Base-by-base conservation (phyloP, 2,329 filamentous ascomycete species). In the Exophiala mesophila region DNA sequence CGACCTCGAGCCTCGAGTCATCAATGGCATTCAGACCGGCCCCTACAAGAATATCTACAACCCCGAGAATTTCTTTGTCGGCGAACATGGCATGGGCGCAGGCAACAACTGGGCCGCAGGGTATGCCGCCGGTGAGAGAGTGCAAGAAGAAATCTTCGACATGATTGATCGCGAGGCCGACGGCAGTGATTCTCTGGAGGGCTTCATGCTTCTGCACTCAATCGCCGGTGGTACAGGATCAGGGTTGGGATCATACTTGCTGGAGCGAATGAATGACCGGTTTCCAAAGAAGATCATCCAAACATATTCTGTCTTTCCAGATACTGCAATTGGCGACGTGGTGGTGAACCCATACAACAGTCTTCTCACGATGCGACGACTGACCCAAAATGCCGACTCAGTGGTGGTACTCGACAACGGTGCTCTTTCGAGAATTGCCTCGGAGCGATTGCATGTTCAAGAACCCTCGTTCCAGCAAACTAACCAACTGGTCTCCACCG, bases 271-370 rank as follows among this genome's bases (percentile, higher is more conserved):
- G 64, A 98, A 98, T 64, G 92, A 98, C 65, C 79, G 89, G 36
- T 98, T 97, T 57, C 92, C 94, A 24, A 98, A 98, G 70, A 98
- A 98, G 73, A 81, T 98, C 53, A 96, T 98, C 44, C 92, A 98
- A 69, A 97, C 92, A 30, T 98, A 98, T 67, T 97, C 90, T 0
- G 94, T 98, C 39, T 98, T 98, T 58, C 90, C 92, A 2, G 92
- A 97, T 63, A 94, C 86, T 0, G 87, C 87, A 47, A 88, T 85
- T 55, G 78, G 82, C 41, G 88, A 97, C 61, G 90, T 98, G 16
- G 90, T 98, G 8, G 92, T 98, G 16, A 92, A 98, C 60, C 92
- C 92, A 8, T 98, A 98, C 69, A 98, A 98, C 74, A 96, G 89
- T 65, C 71, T 98, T 41, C 77, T 98, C 12, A 84, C 90, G 8